phyloP scores from a whole-genome alignment of 371 early-diverging fungal genomes.

The Synchytrium microbalum region DNA sequence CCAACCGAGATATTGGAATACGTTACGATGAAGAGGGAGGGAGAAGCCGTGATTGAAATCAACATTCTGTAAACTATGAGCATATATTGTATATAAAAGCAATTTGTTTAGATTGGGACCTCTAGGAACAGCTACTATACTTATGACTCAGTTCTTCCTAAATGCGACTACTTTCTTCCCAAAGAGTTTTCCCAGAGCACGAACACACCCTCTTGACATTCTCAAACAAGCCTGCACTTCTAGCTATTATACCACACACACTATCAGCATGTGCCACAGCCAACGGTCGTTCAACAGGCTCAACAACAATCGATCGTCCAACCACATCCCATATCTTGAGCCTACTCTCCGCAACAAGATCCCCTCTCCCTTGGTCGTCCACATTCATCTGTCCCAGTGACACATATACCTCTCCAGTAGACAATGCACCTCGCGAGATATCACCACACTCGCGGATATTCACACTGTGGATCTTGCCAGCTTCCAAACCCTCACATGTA shows the following conservation, averaged over 20 bases:
- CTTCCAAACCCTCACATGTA: slow-evolving; percentile 47
- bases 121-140: too few relatives aligned
- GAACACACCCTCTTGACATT: slow-evolving; percentile 83
- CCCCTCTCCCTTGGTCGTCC: slow-evolving; percentile 66
- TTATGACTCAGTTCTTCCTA: slow-evolving; percentile 24
- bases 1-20: too few relatives aligned
- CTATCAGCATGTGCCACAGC: slow-evolving; percentile 37
- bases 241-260: slow-evolving; percentile 65
- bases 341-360: slow-evolving; percentile 61
- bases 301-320: slow-evolving; percentile 73
- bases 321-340: slow-evolving; percentile 81
- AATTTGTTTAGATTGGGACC: too few relatives aligned
- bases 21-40: too few relatives aligned
- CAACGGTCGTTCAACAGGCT: slow-evolving; percentile 36
- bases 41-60: too few relatives aligned
- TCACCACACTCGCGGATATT: slow-evolving; percentile 77
- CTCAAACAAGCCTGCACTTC: slow-evolving; percentile 84
- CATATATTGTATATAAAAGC: too few relatives aligned
- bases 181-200: slow-evolving; percentile 76
- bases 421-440: slow-evolving; percentile 49
- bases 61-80: too few relatives aligned
- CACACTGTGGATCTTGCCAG: slow-evolving; percentile 57
- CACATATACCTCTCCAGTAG: slow-evolving; percentile 53
- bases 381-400: slow-evolving; percentile 62
- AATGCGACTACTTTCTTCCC: too few relatives aligned